Percentiles rank a stretch among this genome's conserved stretches.
phyloP scores from a whole-genome alignment of 805 yeast species.

The Pichia cabralensis region DNA sequence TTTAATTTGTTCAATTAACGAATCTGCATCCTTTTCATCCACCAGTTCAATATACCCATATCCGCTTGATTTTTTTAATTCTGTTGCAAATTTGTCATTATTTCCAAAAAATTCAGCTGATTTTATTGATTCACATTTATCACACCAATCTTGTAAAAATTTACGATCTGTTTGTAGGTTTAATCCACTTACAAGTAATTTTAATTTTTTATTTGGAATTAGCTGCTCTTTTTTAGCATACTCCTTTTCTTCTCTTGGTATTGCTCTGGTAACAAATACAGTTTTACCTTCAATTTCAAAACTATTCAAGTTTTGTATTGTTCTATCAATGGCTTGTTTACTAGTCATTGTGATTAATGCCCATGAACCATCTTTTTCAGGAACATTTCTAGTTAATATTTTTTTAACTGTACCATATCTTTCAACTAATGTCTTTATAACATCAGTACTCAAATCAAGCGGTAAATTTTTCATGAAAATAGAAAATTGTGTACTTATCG shows the following conservation, averaged over 20 bases:
- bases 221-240: conserved; percentile 15
- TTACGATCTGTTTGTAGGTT: conserved; percentile 15
- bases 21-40: conserved; percentile 18
- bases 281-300: conserved; percentile 22
- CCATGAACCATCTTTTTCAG: conserved; percentile 23
- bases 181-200: conserved; percentile 20
- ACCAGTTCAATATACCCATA: conserved; percentile 25
- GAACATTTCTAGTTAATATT: conserved; percentile 20
- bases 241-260: conserved; percentile 25
- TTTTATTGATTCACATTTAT: conserved; percentile 16
- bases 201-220: conserved; percentile 15
- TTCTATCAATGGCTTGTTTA: conserved; percentile 18
- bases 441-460: conserved; percentile 16
- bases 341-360: conserved; percentile 23
- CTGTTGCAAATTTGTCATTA: conserved; percentile 6
- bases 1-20: conserved; percentile 15
- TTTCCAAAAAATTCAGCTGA: conserved; percentile 21
- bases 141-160: conserved; percentile 20
- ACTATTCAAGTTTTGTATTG: conserved; percentile 19
- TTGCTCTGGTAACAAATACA: conserved; percentile 24
- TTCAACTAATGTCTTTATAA: conserved; percentile 18
- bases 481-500: conserved; percentile 19
- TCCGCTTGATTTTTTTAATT: conserved; percentile 12
- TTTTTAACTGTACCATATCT: conserved; percentile 24
- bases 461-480: conserved; percentile 26